Percentiles rank a stretch among this genome's conserved stretches.
These are phyloP conservation scores for Arabidopsis thaliana DNA, from an alignment of 345 rosid species.

Conservation along the genomic window DNA sequence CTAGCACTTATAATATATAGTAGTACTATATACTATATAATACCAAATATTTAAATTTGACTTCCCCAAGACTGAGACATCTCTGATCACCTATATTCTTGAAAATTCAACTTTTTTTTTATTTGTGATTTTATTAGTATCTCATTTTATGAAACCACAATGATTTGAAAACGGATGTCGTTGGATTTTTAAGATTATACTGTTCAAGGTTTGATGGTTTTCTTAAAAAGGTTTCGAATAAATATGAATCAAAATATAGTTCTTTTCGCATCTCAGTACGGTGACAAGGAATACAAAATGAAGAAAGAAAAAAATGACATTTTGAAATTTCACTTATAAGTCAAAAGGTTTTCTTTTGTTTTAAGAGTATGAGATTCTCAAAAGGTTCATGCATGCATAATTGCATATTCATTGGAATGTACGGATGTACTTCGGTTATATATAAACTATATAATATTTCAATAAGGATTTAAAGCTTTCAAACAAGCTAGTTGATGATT, in stretches of 20 bases:
- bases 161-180: background rate
- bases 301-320: background rate
- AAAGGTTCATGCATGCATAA: slow-evolving; percentile 8
- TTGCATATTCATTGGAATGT: slow-evolving; percentile 24
- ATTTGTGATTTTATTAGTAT: background rate
- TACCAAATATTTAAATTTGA: background rate
- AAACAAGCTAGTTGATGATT: slow-evolving; percentile 18
- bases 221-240: background rate
- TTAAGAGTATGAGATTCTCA: background rate
- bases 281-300: background rate
- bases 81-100: slow-evolving; percentile 12
- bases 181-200: background rate
- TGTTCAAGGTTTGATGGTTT: background rate
- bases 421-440: slow-evolving; percentile 41
- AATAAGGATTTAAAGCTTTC: background rate
- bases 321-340: background rate
- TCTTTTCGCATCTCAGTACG: background rate
- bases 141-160: slow-evolving; percentile 2
- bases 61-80: slow-evolving; percentile 27
- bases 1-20: background rate
- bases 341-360: slow-evolving; percentile 9
- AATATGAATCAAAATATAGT: background rate
- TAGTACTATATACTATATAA: background rate
- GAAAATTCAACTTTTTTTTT: background rate
- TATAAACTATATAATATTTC: background rate